Base-by-base conservation (phyloP, 306 rosid species). In the Cicer judaicum region DNA sequence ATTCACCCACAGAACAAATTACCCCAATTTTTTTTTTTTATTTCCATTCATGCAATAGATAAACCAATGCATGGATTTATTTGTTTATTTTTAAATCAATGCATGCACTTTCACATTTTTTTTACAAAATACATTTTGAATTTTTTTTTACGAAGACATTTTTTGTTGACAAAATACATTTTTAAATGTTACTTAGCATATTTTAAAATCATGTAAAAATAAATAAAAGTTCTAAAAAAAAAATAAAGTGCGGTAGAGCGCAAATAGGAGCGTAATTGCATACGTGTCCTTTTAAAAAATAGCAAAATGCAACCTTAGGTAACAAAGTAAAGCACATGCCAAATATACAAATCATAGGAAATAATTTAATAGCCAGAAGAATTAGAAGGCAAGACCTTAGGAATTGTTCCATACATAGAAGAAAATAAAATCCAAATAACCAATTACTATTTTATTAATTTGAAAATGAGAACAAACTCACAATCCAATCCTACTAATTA, bases 171-270 rank as follows among this genome's bases (percentile, higher is more conserved):
- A 29, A 29, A 29, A 29, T 29, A 29, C 34, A 29, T 29, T 29
- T 29, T 29, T 29, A 29, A 29, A 3, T 29, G 13, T 44, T 44
- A 44, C 8, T 2, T 44, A 44, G 13, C 49, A 8, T 44, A 44
- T 3, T 44, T 44, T 44, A 44, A 44, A 44, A 8, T 10, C 34
- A 44, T 44, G 10, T 2, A 8, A 44, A 44, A 44, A 2, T 2
- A 48, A 48, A 48, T 48, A n/a, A 49, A 49, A 49, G 7, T 16
- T 64, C 15, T 9, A 61, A 38, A 2, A 65, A 13, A 0, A n/a
- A 65, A 46, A 1, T 1, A 3, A 43, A 72, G 81, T 85, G 92
- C 87, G 84, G 63, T 10, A 86, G 88, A 86, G 87, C 86, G 84
- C 57, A 61, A 19, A 76, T 41, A 7, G 59, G 81, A 78, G 86